A percentile compares a stretch with the other conserved stretches of the same genome.
Evolutionary conservation across 176 grass and related monocot species (phyloP).

Genomic region (Oryza brachyantha): DNA sequence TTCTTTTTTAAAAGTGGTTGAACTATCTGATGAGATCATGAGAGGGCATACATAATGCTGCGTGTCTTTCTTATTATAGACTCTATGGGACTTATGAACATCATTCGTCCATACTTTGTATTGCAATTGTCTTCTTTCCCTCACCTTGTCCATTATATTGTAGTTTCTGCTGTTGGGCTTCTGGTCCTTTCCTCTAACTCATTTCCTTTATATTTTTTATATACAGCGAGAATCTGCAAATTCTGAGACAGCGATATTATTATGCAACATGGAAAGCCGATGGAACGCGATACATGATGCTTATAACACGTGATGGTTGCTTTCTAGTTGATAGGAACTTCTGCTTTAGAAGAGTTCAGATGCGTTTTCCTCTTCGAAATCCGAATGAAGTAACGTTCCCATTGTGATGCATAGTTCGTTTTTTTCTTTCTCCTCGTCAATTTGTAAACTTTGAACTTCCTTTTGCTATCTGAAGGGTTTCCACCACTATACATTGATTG

Average conservation of each 20-base stretch:
- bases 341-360: slow-evolving; percentile 89
- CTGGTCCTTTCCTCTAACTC: neutral
- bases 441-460: slow-evolving; percentile 1
- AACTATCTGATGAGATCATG: neutral
- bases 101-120: neutral
- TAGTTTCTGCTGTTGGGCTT: slow-evolving; percentile 5
- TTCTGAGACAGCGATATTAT: slow-evolving; percentile 92
- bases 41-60: neutral
- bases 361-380: slow-evolving; percentile 84
- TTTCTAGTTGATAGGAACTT: slow-evolving; percentile 91
- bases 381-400: slow-evolving; percentile 48
- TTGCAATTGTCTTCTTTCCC: neutral
- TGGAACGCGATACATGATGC: slow-evolving; percentile 97
- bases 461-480: slow-evolving; percentile 50
- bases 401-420: slow-evolving; percentile 1
- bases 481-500: slow-evolving; percentile 42
- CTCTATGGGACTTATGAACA: neutral
- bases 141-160: neutral
- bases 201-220: slow-evolving; percentile 22
- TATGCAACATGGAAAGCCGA: slow-evolving; percentile 99
- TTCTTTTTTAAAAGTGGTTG: neutral
- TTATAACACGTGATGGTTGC: slow-evolving; percentile 69
- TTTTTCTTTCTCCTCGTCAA: neutral
- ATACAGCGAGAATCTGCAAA: slow-evolving; percentile 83
- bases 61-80: neutral